These are phyloP conservation scores for Thyridium curvatum DNA, from an alignment of 2,329 filamentous ascomycete genomes.

Conservation along the genomic window DNA sequence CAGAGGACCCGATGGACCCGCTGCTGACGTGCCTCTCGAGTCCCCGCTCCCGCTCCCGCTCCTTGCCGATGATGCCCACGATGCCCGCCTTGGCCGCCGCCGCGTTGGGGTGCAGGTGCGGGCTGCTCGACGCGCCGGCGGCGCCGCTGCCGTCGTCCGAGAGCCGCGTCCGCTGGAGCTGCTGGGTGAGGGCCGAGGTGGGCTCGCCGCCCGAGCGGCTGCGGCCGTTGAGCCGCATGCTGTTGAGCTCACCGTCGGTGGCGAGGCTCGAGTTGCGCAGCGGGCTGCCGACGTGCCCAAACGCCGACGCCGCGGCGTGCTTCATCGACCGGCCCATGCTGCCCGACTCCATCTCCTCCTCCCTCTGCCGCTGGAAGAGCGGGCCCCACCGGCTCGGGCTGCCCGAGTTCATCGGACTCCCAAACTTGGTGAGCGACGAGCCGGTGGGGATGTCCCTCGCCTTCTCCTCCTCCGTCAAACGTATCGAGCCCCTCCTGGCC, in stretches of 20 bases:
- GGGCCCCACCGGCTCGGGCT: slow-evolving; percentile 58
- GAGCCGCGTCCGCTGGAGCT: slow-evolving; percentile 54
- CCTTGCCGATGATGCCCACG: slow-evolving; percentile 30
- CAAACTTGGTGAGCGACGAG: slow-evolving; percentile 8
- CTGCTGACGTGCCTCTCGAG: slow-evolving; percentile 55
- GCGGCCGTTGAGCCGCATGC: slow-evolving; percentile 29
- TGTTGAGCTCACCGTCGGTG: slow-evolving; percentile 30
- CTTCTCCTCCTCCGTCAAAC: slow-evolving; percentile 35
- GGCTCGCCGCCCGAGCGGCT: slow-evolving; percentile 41
- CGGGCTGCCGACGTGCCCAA: slow-evolving; percentile 61
- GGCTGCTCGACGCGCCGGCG: slow-evolving; percentile 31
- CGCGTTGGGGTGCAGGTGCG: slow-evolving; percentile 44
- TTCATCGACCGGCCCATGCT: slow-evolving; percentile 26
- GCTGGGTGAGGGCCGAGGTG: slow-evolving; percentile 54
- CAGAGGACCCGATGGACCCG: slow-evolving; percentile 48
- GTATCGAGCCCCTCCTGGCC: slow-evolving; percentile 54
- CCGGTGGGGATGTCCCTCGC: slow-evolving; percentile 17
- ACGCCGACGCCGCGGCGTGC: slow-evolving; percentile 43
- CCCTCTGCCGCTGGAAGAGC: slow-evolving; percentile 53
- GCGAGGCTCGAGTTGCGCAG: slow-evolving; percentile 58
- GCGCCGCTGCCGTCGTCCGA: slow-evolving; percentile 36
- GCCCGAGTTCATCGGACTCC: slow-evolving; percentile 24
- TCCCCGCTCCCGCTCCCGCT: slow-evolving; percentile 27
- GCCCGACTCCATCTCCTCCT: slow-evolving; percentile 41
- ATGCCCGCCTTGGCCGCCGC: slow-evolving; percentile 33